These are phyloP conservation scores for Peterozyma toletana DNA, from an alignment of 805 yeast genomes.

Conservation along the genomic window DNA sequence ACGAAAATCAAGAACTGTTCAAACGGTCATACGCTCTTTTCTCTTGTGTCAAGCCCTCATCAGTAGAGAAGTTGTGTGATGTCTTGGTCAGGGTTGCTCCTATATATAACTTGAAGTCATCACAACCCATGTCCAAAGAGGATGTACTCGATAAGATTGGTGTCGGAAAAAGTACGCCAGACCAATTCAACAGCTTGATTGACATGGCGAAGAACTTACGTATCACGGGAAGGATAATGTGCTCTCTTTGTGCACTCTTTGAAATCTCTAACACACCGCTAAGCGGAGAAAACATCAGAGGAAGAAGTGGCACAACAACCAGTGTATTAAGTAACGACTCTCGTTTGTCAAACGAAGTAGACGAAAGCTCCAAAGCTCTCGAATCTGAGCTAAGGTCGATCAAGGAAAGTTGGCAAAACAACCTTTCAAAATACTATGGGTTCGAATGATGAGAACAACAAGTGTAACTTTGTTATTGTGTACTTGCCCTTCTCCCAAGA, in stretches of 20 bases:
- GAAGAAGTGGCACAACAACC: not conserved
- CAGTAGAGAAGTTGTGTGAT: too few relatives aligned
- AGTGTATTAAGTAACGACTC: too few relatives aligned
- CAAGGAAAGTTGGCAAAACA: conserved; percentile 16
- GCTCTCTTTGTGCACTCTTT: conserved; percentile 25
- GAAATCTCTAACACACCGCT: conserved; percentile 12
- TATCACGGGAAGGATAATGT: conserved; percentile 27
- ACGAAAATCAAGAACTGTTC: not conserved
- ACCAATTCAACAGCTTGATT: conserved; percentile 15
- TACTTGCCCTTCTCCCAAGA: too few relatives aligned
- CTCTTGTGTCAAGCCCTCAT: too few relatives aligned
- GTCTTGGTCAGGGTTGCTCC: too few relatives aligned
- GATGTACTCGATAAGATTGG: not conserved
- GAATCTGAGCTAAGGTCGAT: not conserved
- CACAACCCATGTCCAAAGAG: too few relatives aligned
- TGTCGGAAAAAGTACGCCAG: not conserved
- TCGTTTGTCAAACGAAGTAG: too few relatives aligned
- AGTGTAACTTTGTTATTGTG: not conserved
- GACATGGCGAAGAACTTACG: conserved; percentile 16
- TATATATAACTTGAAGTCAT: too few relatives aligned
- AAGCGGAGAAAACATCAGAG: not conserved
- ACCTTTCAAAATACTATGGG: conserved; percentile 23
- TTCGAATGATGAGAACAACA: conserved; percentile 19
- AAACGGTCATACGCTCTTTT: too few relatives aligned
- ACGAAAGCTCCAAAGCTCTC: too few relatives aligned